Conservation (phyloP, 176 grass and related monocot species). For the Rhynchospora tenuis region DNA sequence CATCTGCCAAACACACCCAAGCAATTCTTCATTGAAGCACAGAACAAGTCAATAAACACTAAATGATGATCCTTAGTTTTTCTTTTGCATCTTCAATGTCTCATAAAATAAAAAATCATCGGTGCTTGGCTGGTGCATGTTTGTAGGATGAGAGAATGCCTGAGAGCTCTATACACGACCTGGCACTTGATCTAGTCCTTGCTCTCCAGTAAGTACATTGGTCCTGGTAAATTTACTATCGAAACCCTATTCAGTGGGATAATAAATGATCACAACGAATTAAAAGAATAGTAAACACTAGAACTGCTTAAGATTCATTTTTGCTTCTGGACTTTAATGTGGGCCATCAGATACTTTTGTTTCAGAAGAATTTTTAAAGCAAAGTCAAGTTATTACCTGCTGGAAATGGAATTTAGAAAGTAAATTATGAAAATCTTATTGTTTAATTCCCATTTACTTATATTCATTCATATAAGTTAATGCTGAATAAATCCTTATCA, state of each 20-base stretch:
- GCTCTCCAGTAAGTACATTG: conserved; percentile 70
- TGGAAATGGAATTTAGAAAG: not conserved
- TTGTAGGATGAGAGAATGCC: conserved; percentile 73
- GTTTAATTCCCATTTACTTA: not conserved
- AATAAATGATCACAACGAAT: not conserved
- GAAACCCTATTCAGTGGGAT: not conserved
- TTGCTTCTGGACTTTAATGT: not conserved
- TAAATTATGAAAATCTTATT: not conserved
- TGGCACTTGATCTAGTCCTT: conserved; percentile 73
- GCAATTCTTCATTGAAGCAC: not conserved
- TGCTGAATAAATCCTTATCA: not conserved
- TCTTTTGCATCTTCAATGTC: not conserved
- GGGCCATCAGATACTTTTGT: not conserved
- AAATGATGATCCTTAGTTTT: not conserved
- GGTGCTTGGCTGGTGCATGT: not conserved
- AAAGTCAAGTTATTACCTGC: not conserved
- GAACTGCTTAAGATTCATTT: not conserved
- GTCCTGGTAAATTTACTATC: not conserved
- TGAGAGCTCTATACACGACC: conserved; percentile 87
- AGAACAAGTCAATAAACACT: not conserved
- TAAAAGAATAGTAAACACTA: not conserved
- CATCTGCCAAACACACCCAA: too few species aligned
- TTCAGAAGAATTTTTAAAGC: conserved; percentile 6
- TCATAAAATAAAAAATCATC: not conserved
- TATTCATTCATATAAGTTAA: not conserved